A percentile compares a stretch with the other conserved stretches of the same genome.
phyloP scores from a whole-genome alignment of 495 filamentous ascomycete genomes.

The Tuber melanosporum region DNA sequence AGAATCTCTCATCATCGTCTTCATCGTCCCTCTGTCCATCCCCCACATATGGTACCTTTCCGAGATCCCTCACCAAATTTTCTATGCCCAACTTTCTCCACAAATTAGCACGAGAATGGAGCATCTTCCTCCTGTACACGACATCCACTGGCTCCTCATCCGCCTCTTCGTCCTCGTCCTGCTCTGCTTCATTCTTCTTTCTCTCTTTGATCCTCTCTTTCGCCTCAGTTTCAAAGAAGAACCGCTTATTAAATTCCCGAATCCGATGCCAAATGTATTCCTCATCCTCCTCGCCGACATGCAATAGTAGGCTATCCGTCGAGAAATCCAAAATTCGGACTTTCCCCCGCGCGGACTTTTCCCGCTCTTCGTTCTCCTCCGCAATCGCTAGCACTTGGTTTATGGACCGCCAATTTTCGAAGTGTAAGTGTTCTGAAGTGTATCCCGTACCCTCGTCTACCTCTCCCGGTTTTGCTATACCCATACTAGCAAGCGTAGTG shows the following conservation, averaged over 20 bases:
- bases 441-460: not conserved
- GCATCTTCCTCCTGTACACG: not conserved
- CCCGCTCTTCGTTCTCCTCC: not conserved
- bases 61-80: not conserved
- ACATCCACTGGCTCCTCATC: not conserved
- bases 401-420: slow-evolving; percentile 2
- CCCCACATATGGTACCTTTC: not conserved
- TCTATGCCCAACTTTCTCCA: not conserved
- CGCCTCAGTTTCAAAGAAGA: not conserved
- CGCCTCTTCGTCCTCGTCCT: not conserved
- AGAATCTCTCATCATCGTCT: not conserved
- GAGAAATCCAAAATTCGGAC: slow-evolving; percentile 2
- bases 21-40: not conserved
- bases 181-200: not conserved
- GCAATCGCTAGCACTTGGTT: not conserved
- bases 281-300: not conserved
- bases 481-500: not conserved
- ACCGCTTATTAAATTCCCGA: not conserved
- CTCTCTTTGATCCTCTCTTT: not conserved
- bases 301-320: not conserved
- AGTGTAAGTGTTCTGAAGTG: not conserved
- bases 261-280: not conserved
- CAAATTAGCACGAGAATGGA: not conserved
- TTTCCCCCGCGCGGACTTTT: not conserved
- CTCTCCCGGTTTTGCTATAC: not conserved